Evolutionary conservation across 768 basidiomycete species (phyloP).

Genomic region (Leucocoprinus birnbaumii): DNA sequence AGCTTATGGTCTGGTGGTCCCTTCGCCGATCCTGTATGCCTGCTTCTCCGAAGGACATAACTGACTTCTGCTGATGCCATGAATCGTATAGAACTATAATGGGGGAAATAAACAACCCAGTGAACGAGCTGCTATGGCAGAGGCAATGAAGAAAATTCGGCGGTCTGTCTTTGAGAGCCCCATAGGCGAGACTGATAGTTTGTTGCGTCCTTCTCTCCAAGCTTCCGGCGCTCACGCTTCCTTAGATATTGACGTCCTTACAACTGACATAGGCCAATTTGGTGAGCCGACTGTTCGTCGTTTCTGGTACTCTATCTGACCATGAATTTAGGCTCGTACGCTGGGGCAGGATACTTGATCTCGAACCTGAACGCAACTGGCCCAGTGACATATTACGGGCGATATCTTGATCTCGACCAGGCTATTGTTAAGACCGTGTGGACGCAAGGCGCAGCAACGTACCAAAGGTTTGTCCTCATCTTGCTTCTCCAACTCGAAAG

Average conservation of each 20-base stretch:
- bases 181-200: slow-evolving; percentile 58
- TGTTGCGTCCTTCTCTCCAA: background rate
- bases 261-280: slow-evolving; percentile 56
- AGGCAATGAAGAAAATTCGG: slow-evolving; percentile 52
- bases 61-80: background rate
- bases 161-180: slow-evolving; percentile 55
- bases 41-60: background rate
- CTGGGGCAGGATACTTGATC: slow-evolving; percentile 60
- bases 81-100: slow-evolving; percentile 50
- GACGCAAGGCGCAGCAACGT: slow-evolving; percentile 46
- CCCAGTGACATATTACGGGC: slow-evolving; percentile 42
- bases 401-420: slow-evolving; percentile 71
- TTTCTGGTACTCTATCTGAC: slow-evolving; percentile 1
- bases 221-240: background rate
- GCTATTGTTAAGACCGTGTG: slow-evolving; percentile 57
- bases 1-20: slow-evolving; percentile 77
- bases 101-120: slow-evolving; percentile 61
- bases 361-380: slow-evolving; percentile 43
- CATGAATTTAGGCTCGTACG: slow-evolving; percentile 54
- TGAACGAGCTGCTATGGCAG: slow-evolving; percentile 40
- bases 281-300: slow-evolving; percentile 30
- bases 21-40: slow-evolving; percentile 56
- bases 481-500: background rate
- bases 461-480: slow-evolving; percentile 39
- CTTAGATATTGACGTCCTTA: slow-evolving; percentile 50